These are phyloP conservation scores for Naganishia friedmannii DNA, from an alignment of 768 basidiomycete genomes.

Conservation along the genomic window DNA sequence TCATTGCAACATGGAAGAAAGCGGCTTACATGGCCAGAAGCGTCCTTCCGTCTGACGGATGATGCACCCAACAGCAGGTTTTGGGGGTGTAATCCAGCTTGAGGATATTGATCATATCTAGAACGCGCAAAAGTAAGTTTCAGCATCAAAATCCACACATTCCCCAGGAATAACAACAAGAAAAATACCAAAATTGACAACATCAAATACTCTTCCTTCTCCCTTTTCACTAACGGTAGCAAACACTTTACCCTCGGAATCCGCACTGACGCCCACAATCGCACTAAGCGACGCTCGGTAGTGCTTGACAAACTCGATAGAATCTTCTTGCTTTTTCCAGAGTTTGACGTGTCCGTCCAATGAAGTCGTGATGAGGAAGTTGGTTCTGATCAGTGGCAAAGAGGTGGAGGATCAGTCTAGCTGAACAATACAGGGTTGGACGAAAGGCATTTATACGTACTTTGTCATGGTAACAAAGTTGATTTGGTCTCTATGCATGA, in stretches of 20 bases:
- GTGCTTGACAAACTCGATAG: slow-evolving; percentile 97
- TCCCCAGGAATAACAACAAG: background rate
- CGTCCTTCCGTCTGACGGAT: slow-evolving; percentile 77
- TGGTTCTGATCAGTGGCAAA: slow-evolving; percentile 58
- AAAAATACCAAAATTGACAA: slow-evolving; percentile 89
- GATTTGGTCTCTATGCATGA: slow-evolving; percentile 93
- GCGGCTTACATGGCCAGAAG: slow-evolving; percentile 77
- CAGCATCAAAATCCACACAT: background rate
- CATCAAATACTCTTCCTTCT: slow-evolving; percentile 91
- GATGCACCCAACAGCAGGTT: slow-evolving; percentile 93
- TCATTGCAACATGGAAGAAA: slow-evolving; percentile 17
- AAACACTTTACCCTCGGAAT: slow-evolving; percentile 85
- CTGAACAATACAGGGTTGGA: background rate
- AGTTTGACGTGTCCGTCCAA: slow-evolving; percentile 91
- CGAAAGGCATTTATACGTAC: slow-evolving; percentile 55
- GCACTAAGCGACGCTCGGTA: slow-evolving; percentile 86
- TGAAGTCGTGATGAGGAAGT: slow-evolving; percentile 91
- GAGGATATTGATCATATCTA: slow-evolving; percentile 99
- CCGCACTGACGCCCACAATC: slow-evolving; percentile 74
- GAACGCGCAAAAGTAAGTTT: background rate
- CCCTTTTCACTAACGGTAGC: slow-evolving; percentile 90
- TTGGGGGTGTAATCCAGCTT: slow-evolving; percentile 81
- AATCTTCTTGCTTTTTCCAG: slow-evolving; percentile 97
- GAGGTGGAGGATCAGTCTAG: background rate
- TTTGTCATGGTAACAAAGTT: slow-evolving; percentile 85